Evolutionary conservation across 768 basidiomycete genomes (phyloP).

Genomic region (Kwoniella heveanensis): DNA sequence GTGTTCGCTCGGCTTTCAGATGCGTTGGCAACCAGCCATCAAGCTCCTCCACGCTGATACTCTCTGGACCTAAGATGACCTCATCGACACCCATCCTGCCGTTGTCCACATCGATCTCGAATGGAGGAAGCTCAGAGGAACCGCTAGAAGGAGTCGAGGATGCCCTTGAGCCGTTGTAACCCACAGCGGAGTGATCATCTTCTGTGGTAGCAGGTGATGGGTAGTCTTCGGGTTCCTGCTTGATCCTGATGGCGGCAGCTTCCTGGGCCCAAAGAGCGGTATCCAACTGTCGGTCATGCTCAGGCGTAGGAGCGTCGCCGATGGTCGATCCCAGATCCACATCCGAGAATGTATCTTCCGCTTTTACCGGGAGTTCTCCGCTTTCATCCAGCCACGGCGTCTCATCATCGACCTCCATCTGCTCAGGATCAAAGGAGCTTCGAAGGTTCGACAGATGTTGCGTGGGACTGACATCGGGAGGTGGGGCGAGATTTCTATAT

Average conservation of each 20-base stretch:
- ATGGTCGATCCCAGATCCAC: conserved; percentile 32
- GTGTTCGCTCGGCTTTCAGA: conserved; percentile 26
- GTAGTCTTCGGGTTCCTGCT: conserved; percentile 44
- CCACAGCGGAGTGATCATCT: conserved; percentile 23
- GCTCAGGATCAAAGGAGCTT: conserved; percentile 36
- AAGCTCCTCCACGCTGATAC: conserved; percentile 41
- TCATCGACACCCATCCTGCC: conserved; percentile 32
- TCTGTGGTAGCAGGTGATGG: conserved; percentile 40
- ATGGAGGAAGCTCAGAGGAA: conserved; percentile 37
- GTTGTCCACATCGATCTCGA: conserved; percentile 29
- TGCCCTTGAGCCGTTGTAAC: conserved; percentile 31
- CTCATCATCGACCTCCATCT: conserved; percentile 42
- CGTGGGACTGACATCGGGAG: conserved; percentile 35
- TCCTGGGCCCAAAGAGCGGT: conserved; percentile 44
- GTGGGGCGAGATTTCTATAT: conserved; percentile 13
- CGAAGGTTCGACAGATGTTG: conserved; percentile 35
- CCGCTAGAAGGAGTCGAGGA: conserved; percentile 41
- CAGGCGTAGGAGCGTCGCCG: conserved; percentile 42
- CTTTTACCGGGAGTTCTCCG: conserved; percentile 44
- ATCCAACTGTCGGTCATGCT: conserved; percentile 39
- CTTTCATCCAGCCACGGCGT: conserved; percentile 39
- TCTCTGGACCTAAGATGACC: conserved; percentile 45
- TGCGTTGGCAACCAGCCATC: conserved; percentile 33
- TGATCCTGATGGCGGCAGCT: conserved; percentile 33
- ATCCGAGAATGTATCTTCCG: conserved; percentile 43